Percentiles rank a stretch among this genome's conserved stretches.
Evolutionary conservation across 1,284 basidiomycete genomes (phyloP).

Genomic region (Jaminaea rosea): DNA sequence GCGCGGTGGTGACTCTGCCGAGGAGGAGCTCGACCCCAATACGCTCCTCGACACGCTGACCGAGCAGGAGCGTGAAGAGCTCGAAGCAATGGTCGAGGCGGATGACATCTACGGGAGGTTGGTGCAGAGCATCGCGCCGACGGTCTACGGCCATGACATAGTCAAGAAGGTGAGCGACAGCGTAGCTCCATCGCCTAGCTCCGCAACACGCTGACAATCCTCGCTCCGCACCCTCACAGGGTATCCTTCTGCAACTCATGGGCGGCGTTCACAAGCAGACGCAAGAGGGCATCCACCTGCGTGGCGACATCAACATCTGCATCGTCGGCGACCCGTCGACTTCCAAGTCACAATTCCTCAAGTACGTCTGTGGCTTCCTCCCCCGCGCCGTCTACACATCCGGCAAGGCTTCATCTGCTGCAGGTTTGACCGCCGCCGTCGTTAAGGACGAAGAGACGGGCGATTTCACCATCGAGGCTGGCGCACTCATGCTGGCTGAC

Average conservation of each 20-base stretch:
- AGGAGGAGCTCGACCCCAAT: constrained; percentile 66
- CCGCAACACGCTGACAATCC: no score
- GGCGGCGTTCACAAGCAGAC: constrained; percentile 99
- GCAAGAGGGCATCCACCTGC: constrained; percentile 85
- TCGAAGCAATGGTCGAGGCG: constrained; percentile 82
- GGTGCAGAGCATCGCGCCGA: constrained; percentile 90
- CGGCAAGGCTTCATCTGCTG: constrained; percentile 95
- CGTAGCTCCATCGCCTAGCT: no score
- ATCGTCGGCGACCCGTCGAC: constrained; percentile 96
- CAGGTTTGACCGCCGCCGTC: constrained; percentile 95
- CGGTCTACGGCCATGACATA: constrained; percentile 65
- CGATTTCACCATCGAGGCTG: constrained; percentile 96
- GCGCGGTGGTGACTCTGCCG: constrained; percentile 70
- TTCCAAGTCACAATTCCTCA: constrained; percentile 95
- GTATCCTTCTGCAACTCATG: constrained; percentile 92
- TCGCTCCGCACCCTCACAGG: no score
- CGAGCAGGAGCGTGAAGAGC: constrained; percentile 86
- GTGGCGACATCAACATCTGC: constrained; percentile 97
- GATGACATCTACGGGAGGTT: constrained; percentile 90
- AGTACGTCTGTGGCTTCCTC: constrained; percentile 98
- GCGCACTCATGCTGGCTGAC: constrained; percentile 94
- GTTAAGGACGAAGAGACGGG: constrained; percentile 98
- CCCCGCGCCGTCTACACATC: constrained; percentile 98
- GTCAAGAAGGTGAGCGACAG: no score
- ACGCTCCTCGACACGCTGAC: constrained; percentile 79